Evolutionary conservation across 2,329 filamentous ascomycete genomes (phyloP).

Genomic region (Fusarium cyanostomum): DNA sequence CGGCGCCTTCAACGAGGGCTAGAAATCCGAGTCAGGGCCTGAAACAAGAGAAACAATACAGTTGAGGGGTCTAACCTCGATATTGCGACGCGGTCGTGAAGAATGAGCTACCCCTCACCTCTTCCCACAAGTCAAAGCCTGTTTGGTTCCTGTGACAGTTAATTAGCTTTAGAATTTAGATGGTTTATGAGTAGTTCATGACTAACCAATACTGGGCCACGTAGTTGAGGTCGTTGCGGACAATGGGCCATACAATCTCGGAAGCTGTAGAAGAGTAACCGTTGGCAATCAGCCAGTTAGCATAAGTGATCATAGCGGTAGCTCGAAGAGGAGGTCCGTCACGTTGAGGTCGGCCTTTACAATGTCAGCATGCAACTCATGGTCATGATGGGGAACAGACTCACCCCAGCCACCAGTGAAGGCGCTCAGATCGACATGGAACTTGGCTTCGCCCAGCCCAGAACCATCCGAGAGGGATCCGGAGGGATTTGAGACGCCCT

Average conservation of each 20-base stretch:
- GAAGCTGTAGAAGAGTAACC: slow-evolving; percentile 67
- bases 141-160: slow-evolving; percentile 58
- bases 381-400: slow-evolving; percentile 1
- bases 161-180: neutral
- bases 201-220: slow-evolving; percentile 74
- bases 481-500: slow-evolving; percentile 75
- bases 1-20: slow-evolving; percentile 72
- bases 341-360: slow-evolving; percentile 73
- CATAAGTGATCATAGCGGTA: slow-evolving; percentile 76
- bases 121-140: slow-evolving; percentile 85
- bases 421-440: slow-evolving; percentile 68
- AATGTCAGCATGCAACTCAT: slow-evolving; percentile 12
- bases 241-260: slow-evolving; percentile 74
- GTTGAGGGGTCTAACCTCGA: slow-evolving; percentile 57
- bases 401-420: slow-evolving; percentile 74
- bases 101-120: slow-evolving; percentile 79
- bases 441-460: slow-evolving; percentile 79
- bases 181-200: too few relatives aligned
- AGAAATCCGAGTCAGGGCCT: neutral
- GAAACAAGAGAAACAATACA: too few relatives aligned
- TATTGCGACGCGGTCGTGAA: slow-evolving; percentile 79
- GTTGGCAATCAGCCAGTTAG: slow-evolving; percentile 75
- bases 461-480: slow-evolving; percentile 62
- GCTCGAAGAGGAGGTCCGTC: slow-evolving; percentile 83
- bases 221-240: slow-evolving; percentile 80